A percentile compares a stretch with the other conserved stretches of the same genome.
These are phyloP conservation scores for Alternaria gansuensis DNA, from an alignment of 2,329 filamentous ascomycete genomes.

Conservation along the genomic window DNA sequence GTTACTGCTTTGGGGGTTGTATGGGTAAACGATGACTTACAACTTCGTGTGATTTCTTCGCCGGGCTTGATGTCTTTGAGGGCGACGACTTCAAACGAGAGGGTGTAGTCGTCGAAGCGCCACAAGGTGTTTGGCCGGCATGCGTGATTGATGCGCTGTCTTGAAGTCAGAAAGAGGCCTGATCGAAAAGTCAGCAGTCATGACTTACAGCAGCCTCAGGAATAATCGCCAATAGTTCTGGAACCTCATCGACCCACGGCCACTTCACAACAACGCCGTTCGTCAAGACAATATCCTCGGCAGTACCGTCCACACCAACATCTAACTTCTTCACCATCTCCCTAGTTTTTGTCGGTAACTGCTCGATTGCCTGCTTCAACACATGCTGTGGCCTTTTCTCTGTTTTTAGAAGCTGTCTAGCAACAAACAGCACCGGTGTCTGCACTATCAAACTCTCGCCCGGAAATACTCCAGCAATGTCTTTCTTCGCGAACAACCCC, in stretches of 20 bases:
- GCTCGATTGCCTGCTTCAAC: constrained; percentile 32
- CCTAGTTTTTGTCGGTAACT: constrained; percentile 35
- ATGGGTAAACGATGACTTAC: constrained; percentile 21
- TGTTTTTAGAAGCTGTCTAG: constrained; percentile 24
- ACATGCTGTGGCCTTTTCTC: constrained; percentile 24
- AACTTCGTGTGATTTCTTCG: constrained; percentile 45
- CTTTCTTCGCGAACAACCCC: constrained; percentile 38
- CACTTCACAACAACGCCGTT: constrained; percentile 37
- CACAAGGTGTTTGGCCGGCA: constrained; percentile 48
- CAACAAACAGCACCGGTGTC: constrained; percentile 38
- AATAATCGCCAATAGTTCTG: constrained; percentile 34
- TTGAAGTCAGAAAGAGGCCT: constrained; percentile 10
- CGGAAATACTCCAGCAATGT: constrained; percentile 29
- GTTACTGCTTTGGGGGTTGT: not conserved
- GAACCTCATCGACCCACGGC: constrained; percentile 34
- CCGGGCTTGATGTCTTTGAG: constrained; percentile 40
- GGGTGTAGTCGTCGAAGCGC: constrained; percentile 43
- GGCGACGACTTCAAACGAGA: constrained; percentile 42
- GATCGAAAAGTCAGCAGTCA: not conserved
- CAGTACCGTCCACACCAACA: constrained; percentile 25
- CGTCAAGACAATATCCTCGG: constrained; percentile 36
- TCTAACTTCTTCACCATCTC: constrained; percentile 28
- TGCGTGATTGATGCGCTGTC: constrained; percentile 48
- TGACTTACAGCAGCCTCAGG: constrained; percentile 44
- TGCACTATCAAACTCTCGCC: constrained; percentile 39